These are phyloP conservation scores for Nicotiana obtusifolia DNA, from an alignment of 257 asterid species.

Conservation along the genomic window DNA sequence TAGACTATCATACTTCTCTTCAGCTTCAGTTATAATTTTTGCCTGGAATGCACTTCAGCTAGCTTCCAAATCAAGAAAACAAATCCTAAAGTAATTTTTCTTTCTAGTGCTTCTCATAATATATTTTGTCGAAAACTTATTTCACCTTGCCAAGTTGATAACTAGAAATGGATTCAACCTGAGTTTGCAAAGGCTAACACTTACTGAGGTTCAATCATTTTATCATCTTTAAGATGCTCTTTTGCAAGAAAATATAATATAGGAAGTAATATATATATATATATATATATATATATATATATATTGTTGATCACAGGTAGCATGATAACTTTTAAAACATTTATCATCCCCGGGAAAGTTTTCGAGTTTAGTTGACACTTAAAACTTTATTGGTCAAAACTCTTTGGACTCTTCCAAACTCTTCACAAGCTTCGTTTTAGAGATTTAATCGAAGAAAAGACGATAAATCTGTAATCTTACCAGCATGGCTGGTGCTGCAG, in stretches of 20 bases:
- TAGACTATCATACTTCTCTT: constrained; percentile 54
- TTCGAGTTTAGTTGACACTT: no score
- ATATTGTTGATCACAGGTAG: no score
- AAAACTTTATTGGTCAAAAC: background rate
- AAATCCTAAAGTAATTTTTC: background rate
- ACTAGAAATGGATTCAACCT: background rate
- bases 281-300: no score
- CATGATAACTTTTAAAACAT: no score
- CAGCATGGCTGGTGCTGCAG: constrained; percentile 72
- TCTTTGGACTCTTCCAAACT: background rate
- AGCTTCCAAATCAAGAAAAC: background rate
- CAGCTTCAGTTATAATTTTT: constrained; percentile 62
- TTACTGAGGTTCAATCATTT: no score
- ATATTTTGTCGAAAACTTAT: background rate
- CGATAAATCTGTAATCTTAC: constrained; percentile 32
- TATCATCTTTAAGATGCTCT: no score
- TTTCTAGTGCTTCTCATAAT: background rate
- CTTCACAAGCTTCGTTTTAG: background rate
- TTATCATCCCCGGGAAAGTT: no score
- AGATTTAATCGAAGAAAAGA: background rate
- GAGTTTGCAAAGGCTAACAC: background rate
- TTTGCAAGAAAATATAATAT: no score
- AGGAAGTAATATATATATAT: no score
- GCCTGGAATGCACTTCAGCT: constrained; percentile 38
- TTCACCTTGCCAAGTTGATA: background rate